phyloP scores from a whole-genome alignment of 2,329 filamentous ascomycete genomes.

The Aspergillus sp. region DNA sequence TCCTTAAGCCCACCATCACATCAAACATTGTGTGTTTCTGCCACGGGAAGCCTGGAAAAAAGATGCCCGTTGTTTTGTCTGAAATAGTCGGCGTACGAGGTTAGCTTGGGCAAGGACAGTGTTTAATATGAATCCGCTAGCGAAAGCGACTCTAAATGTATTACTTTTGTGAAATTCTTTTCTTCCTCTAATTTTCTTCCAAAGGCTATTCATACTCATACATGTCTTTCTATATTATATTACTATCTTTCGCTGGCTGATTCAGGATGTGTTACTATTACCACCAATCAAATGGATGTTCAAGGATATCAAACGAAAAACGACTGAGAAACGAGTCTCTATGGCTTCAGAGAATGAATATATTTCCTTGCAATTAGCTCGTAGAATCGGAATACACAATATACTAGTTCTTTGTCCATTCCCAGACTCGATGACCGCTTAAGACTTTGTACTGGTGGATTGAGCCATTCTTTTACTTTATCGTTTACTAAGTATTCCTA shows the following conservation, averaged over 20 bases:
- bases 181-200: neutral
- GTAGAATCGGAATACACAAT: too few species aligned
- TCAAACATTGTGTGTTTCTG: slow-evolving; percentile 6
- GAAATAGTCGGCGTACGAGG: slow-evolving; percentile 6
- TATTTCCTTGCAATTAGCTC: too few species aligned
- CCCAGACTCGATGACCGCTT: too few species aligned
- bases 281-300: neutral
- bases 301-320: neutral
- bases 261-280: neutral
- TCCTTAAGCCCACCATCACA: neutral
- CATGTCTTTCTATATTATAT: neutral
- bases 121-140: slow-evolving; percentile 8
- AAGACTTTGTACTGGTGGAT: too few species aligned
- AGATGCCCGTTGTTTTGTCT: neutral
- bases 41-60: neutral
- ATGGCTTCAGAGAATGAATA: too few species aligned
- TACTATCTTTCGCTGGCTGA: neutral
- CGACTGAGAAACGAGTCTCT: too few species aligned
- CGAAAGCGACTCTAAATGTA: slow-evolving; percentile 7
- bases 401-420: too few species aligned
- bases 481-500: too few species aligned
- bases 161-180: neutral
- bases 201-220: neutral
- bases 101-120: slow-evolving; percentile 2
- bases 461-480: too few species aligned